These are phyloP conservation scores for Cymodocea nodosa DNA, from an alignment of 116 monocot genomes.

Conservation along the genomic window DNA sequence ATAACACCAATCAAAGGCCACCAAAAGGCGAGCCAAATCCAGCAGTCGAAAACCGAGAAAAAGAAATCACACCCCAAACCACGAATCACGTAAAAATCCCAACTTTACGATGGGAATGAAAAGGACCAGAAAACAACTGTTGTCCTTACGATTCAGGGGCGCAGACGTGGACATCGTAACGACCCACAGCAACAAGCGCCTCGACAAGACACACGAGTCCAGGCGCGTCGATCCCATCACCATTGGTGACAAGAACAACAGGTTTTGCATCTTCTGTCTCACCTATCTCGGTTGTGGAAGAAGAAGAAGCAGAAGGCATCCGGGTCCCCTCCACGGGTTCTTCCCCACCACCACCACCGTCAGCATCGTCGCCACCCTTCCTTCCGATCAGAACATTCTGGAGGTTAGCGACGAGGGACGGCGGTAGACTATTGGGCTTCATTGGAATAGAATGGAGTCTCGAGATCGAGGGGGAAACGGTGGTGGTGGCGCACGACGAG, in stretches of 20 bases:
- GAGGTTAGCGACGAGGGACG: slow-evolving; percentile 48
- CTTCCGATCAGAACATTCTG: slow-evolving; percentile 35
- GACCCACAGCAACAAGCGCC: slow-evolving; percentile 30
- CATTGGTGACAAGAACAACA: slow-evolving; percentile 46
- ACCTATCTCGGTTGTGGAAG: neutral
- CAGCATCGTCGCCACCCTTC: neutral
- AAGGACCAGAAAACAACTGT: neutral
- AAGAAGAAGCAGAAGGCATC: neutral
- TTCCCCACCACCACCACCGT: slow-evolving; percentile 5
- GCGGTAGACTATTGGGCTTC: slow-evolving; percentile 24
- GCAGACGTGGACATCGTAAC: slow-evolving; percentile 43
- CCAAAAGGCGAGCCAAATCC: too few species aligned
- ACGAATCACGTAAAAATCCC: neutral
- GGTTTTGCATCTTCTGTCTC: slow-evolving; percentile 15
- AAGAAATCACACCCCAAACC: neutral
- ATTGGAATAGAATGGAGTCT: neutral
- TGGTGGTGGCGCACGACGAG: too few species aligned
- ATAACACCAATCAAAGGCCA: too few species aligned
- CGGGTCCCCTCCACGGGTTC: slow-evolving; percentile 3
- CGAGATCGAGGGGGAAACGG: too few species aligned
- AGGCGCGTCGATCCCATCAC: slow-evolving; percentile 45
- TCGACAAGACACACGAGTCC: slow-evolving; percentile 40
- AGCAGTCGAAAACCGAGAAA: too few species aligned
- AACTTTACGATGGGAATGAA: neutral
- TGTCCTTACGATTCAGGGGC: slow-evolving; percentile 50